phyloP scores from a whole-genome alignment of 371 early-diverging fungal species.

The Synchytrium microbalum region DNA sequence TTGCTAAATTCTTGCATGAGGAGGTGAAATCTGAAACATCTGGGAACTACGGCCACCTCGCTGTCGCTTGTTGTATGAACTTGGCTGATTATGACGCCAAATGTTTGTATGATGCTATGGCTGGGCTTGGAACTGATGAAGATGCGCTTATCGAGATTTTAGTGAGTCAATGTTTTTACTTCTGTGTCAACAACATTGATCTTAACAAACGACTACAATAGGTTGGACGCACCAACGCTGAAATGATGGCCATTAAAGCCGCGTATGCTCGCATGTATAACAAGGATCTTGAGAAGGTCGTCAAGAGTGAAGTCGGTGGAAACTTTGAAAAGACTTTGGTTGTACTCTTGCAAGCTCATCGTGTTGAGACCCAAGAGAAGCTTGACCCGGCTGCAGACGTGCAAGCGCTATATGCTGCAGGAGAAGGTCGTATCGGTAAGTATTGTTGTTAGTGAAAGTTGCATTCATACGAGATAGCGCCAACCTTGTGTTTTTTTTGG shows the following conservation, averaged over 20 bases:
- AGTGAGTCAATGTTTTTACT: too few species aligned
- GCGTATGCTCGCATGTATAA: slow-evolving; percentile 15
- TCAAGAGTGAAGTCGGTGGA: slow-evolving; percentile 16
- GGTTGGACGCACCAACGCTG: slow-evolving; percentile 6
- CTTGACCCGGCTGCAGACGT: slow-evolving; percentile 25
- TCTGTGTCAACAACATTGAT: too few species aligned
- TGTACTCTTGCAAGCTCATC: slow-evolving; percentile 15
- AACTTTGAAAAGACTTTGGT: slow-evolving; percentile 19
- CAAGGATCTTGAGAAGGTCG: slow-evolving; percentile 12
- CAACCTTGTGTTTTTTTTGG: too few species aligned
- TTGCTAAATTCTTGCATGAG: neutral
- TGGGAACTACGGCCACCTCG: neutral
- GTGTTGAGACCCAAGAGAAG: slow-evolving; percentile 16
- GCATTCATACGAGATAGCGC: too few species aligned
- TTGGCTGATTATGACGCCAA: neutral
- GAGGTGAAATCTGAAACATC: neutral
- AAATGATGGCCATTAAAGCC: slow-evolving; percentile 11
- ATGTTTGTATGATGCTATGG: neutral
- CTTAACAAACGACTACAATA: too few species aligned
- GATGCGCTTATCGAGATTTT: neutral
- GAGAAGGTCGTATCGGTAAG: slow-evolving; percentile 41
- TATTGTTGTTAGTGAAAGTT: too few species aligned
- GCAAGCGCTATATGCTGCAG: slow-evolving; percentile 41
- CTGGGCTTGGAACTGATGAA: slow-evolving; percentile 2
- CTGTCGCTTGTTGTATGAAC: neutral